Evolutionary conservation across 2,329 filamentous ascomycete species (phyloP), one percentile per base, ranked within the genome.

Genomic region (Beauveria medogensis): DNA sequence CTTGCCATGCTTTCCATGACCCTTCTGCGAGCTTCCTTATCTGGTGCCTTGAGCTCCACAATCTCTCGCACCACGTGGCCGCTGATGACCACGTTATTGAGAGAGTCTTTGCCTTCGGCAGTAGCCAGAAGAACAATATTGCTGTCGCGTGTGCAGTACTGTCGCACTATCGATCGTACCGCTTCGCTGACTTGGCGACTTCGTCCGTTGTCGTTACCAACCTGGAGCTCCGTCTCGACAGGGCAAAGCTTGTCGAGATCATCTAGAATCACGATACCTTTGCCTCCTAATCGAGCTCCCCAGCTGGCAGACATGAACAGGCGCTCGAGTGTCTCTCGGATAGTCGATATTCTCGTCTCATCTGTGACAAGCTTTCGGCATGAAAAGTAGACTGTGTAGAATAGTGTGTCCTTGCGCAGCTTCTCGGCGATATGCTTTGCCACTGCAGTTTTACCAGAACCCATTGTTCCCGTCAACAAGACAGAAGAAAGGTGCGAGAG

Each of bases 61-160:
- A 97, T 96, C 70, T 99, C 94, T 54, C 92, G 86, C 43, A 96
- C 90, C 40, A 97, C 87, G 72, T 97, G 93, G 1, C 92, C 91
- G 24, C 93, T 91, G 61, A 97, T 85, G 57, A 99, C 84, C 18
- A 96, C 86, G 66, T 90, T 92, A 73, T 99, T 94, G 55, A 99
- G 77, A 0, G 91, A 88, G 65, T 99, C 94, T 70, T 99, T 99
- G 20, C 89, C 88, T 72, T 96, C 92, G 0, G 93, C 92, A 22
- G 93, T 97, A 4, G 91, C 92, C 10, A 99, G 80, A 57, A 99
- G 75, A 5, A 96, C 90, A 16, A 99, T 89, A 2, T 88, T 87
- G 64, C 88, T 91, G 63, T 91, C 87, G 64, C 85, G 82, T 0
- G 84, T 85, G 71, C 92, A 96, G 71, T 93, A 92, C 69, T 97